These are phyloP conservation scores for Thraustochytrium sp. DNA, from an alignment of 352 stramenopile genomes.

Conservation along the genomic window DNA sequence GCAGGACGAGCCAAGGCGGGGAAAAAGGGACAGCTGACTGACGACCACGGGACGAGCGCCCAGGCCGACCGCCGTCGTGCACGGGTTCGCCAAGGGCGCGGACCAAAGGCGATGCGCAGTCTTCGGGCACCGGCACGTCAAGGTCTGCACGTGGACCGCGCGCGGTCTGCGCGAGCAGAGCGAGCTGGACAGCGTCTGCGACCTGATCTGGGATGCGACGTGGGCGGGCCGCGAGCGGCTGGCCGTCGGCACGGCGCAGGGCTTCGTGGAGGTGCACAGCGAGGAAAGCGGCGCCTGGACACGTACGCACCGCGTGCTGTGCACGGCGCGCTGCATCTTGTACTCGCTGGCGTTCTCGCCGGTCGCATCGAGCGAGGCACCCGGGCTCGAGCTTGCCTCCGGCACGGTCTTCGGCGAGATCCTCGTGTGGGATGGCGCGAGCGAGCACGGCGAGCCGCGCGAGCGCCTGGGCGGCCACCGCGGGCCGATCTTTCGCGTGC, in stretches of 20 bases:
- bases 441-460: not conserved
- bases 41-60: not conserved
- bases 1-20: not conserved
- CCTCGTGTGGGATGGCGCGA: not conserved
- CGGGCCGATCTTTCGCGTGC: constrained; percentile 8
- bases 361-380: not conserved
- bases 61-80: not conserved
- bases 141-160: not conserved
- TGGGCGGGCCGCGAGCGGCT: not conserved
- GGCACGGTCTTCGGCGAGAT: constrained; percentile 7
- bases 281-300: not conserved
- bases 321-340: constrained; percentile 5
- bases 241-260: not conserved
- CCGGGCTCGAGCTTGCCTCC: not conserved
- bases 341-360: not conserved
- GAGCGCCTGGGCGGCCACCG: not conserved
- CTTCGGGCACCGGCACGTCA: not conserved
- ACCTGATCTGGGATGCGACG: not conserved
- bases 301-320: not conserved
- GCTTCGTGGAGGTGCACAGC: not conserved
- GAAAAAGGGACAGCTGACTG: no score
- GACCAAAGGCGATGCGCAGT: not conserved
- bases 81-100: not conserved
- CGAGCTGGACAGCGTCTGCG: not conserved
- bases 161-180: not conserved